Percentiles rank a stretch among this genome's conserved stretches.
phyloP scores from a whole-genome alignment of 805 yeast species.

The Saturnispora ahearnii region DNA sequence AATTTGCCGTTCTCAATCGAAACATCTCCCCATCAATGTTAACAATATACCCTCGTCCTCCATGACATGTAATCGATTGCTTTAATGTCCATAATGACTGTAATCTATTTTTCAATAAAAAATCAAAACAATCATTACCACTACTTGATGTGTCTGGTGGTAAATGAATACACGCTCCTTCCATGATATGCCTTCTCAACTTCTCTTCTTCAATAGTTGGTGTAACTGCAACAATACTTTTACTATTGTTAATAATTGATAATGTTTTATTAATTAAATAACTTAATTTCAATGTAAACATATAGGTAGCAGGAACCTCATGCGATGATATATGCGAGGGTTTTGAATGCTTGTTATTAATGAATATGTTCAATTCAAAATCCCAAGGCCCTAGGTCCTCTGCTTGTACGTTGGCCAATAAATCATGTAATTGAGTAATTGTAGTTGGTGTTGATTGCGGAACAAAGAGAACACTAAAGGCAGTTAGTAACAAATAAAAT shows the following conservation, averaged over 20 bases:
- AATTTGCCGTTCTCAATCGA: constrained; percentile 55
- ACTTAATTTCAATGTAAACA: constrained; percentile 44
- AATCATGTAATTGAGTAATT: constrained; percentile 62
- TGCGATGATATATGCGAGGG: constrained; percentile 31
- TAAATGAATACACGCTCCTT: constrained; percentile 46
- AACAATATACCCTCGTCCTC: constrained; percentile 53
- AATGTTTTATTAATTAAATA: constrained; percentile 37
- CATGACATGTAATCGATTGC: constrained; percentile 66
- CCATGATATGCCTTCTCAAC: constrained; percentile 23
- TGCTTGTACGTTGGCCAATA: constrained; percentile 59
- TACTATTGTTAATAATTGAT: constrained; percentile 39
- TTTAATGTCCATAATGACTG: constrained; percentile 63
- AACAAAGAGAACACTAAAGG: constrained; percentile 31
- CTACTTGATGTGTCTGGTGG: constrained; percentile 15
- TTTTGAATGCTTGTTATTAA: constrained; percentile 48
- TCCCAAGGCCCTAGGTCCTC: constrained; percentile 55
- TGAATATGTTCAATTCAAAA: constrained; percentile 57
- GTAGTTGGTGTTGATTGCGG: constrained; percentile 47
- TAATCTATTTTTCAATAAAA: constrained; percentile 45
- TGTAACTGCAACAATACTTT: constrained; percentile 26
- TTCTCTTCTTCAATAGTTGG: constrained; percentile 18
- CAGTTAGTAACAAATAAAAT: neutral
- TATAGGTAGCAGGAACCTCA: constrained; percentile 34
- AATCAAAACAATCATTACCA: constrained; percentile 42
- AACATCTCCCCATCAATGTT: constrained; percentile 32